These are phyloP conservation scores for Sporothrix mexicana DNA, from an alignment of 2,329 filamentous ascomycete genomes.

Conservation along the genomic window DNA sequence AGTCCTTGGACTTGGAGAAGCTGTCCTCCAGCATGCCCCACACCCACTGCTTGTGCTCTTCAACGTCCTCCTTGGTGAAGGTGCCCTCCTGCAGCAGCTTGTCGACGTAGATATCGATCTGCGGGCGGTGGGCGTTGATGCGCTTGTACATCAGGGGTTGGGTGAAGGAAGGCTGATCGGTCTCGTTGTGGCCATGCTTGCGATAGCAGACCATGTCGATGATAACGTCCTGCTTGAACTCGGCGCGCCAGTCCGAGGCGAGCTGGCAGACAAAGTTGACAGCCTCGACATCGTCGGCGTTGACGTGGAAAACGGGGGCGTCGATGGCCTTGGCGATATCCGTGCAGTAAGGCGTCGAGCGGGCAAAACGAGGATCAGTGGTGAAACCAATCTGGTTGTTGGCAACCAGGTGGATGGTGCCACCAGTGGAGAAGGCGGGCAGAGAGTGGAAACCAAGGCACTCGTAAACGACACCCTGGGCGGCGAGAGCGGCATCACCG, in stretches of 20 bases:
- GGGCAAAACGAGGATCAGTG: conserved; percentile 94
- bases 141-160: conserved; percentile 99
- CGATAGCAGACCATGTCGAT: conserved; percentile 99
- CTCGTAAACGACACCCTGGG: conserved; percentile 97
- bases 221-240: conserved; percentile 98
- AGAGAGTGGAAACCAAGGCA: conserved; percentile 97
- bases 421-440: conserved; percentile 94
- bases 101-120: conserved; percentile 89
- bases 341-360: conserved; percentile 97
- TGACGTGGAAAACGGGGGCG: conserved; percentile 98
- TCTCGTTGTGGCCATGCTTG: conserved; percentile 99
- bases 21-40: conserved; percentile 99
- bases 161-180: conserved; percentile 99
- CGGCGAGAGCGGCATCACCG: conserved; percentile 96
- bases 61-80: conserved; percentile 96
- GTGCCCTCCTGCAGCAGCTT: conserved; percentile 90
- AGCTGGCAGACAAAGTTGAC: conserved; percentile 98
- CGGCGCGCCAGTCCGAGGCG: conserved; percentile 95
- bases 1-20: conserved; percentile 96
- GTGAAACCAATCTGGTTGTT: conserved; percentile 99
- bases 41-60: conserved; percentile 99
- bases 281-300: conserved; percentile 96
- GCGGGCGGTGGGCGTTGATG: conserved; percentile 81
- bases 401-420: conserved; percentile 94
- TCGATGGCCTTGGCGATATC: conserved; percentile 99